Evolutionary conservation across 164 flowering plant species (phyloP).

Genomic region (Annona cherimola): DNA sequence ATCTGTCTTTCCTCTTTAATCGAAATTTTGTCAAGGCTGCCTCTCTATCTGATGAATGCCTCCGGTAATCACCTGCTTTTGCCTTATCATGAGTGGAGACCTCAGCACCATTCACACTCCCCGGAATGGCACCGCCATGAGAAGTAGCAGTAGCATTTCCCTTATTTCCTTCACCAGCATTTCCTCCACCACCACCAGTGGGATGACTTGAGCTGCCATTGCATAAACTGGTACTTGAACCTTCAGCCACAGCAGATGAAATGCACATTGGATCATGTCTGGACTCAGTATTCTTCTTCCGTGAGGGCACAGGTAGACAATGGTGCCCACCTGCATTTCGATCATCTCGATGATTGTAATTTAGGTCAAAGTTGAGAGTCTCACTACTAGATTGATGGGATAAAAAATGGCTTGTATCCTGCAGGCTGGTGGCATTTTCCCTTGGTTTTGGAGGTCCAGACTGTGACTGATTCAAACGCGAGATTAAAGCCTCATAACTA

Average conservation of each 20-base stretch:
- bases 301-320: slow-evolving; percentile 19
- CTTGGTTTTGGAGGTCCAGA: slow-evolving; percentile 32
- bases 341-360: slow-evolving; percentile 11
- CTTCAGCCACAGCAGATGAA: slow-evolving; percentile 48
- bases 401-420: slow-evolving; percentile 21
- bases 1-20: slow-evolving; percentile 86
- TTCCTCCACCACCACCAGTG: slow-evolving; percentile 42
- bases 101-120: slow-evolving; percentile 38
- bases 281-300: slow-evolving; percentile 25
- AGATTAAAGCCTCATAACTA: slow-evolving; percentile 35
- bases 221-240: slow-evolving; percentile 51
- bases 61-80: slow-evolving; percentile 21
- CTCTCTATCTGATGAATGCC: slow-evolving; percentile 58
- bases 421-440: slow-evolving; percentile 30
- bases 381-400: slow-evolving; percentile 30
- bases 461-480: slow-evolving; percentile 35
- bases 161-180: slow-evolving; percentile 38
- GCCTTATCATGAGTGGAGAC: slow-evolving; percentile 18
- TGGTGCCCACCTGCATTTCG: slow-evolving; percentile 22
- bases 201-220: slow-evolving; percentile 37
- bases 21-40: slow-evolving; percentile 84
- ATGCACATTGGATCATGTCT: slow-evolving; percentile 33
- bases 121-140: slow-evolving; percentile 16
- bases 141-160: slow-evolving; percentile 34
- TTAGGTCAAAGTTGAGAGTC: slow-evolving; percentile 16